Base-by-base conservation (phyloP, 768 basidiomycete species). In the Scleroderma citrinum region DNA sequence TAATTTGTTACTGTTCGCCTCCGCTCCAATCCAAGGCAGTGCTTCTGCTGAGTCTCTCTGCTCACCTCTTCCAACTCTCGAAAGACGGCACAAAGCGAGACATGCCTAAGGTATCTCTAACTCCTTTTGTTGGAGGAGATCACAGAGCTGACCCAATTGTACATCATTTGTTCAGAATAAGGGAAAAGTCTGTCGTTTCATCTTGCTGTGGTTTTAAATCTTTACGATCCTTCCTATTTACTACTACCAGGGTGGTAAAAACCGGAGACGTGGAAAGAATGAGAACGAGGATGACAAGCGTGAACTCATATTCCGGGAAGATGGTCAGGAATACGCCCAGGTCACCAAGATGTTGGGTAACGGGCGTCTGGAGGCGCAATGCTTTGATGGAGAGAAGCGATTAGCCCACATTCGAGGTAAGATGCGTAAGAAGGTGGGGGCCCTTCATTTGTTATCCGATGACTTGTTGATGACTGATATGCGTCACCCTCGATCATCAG, bases 271-370 rank as follows among this genome's bases (percentile, higher is more conserved):
- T 73, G 96, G 96, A 78, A 99, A 99, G 82, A 98, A 97, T 72
- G 95, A 99, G 76, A 96, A 95, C 73, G 96, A 98, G 48, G 89
- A 91, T 60, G 91, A 96, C 75, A 98, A 97, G 78, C 88, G 96
- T 60, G 96, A 99, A 69, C 81, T 98, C 49, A 93, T 97, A 35
- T 98, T 98, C 78, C 87, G 90, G 61, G 95, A 98, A 69, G 96
- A 98, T 63, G 95, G 95, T 7, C 96, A 99, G 71, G 93, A 98
- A 69, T 99, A 99, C 68, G 96, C 92, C 14, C 96, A 98, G 68
- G 96, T 98, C 44, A 84, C 73, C 47, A 99, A 98, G 76, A 99
- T 99, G 96, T 78, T 99, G 37, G 96, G 96, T 26, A 99, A 99
- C 63, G 95, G 96, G 17, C 85, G 94, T 36, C 71, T 99, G 50